Evolutionary conservation across 176 grass and related monocot genomes (phyloP).

Genomic region (Chloris gayana): DNA sequence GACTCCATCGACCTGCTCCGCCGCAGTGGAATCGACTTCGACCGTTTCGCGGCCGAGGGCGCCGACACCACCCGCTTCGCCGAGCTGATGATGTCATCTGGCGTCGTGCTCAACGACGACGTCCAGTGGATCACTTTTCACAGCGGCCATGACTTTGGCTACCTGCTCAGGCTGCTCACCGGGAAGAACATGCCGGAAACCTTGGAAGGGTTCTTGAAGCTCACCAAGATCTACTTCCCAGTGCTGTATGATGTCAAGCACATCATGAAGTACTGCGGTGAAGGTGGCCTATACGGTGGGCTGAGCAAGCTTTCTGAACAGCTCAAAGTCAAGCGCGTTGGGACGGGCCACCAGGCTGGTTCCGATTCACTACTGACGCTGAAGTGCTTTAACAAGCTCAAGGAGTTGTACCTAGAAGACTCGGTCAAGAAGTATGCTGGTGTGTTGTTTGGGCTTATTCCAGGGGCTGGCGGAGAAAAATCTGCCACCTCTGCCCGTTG

Average conservation of each 20-base stretch:
- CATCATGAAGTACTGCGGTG: constrained; percentile 67
- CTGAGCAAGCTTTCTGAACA: constrained; percentile 66
- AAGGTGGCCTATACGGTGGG: constrained; percentile 53
- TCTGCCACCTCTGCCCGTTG: constrained; percentile 33
- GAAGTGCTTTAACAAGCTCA: constrained; percentile 53
- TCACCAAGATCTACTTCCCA: constrained; percentile 66
- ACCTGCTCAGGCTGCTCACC: constrained; percentile 70
- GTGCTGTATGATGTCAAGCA: constrained; percentile 82
- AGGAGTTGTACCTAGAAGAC: constrained; percentile 47
- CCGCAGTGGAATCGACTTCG: constrained; percentile 65
- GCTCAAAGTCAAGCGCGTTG: constrained; percentile 54
- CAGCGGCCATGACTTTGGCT: constrained; percentile 77
- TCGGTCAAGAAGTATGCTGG: constrained; percentile 59
- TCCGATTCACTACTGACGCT: constrained; percentile 67
- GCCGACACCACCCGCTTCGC: constrained; percentile 56
- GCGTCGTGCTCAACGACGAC: constrained; percentile 57
- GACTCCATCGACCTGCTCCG: constrained; percentile 74
- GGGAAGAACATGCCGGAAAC: constrained; percentile 55
- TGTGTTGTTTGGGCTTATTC: constrained; percentile 69
- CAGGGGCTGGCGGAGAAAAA: constrained; percentile 50
- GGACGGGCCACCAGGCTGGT: constrained; percentile 72
- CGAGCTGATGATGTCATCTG: constrained; percentile 79
- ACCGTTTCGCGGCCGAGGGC: constrained; percentile 50
- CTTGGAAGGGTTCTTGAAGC: constrained; percentile 44
- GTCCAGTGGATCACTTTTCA: constrained; percentile 84